A percentile compares a stretch with the other conserved stretches of the same genome.
phyloP scores from a whole-genome alignment of 805 yeast genomes.

The Candida dendrica region DNA sequence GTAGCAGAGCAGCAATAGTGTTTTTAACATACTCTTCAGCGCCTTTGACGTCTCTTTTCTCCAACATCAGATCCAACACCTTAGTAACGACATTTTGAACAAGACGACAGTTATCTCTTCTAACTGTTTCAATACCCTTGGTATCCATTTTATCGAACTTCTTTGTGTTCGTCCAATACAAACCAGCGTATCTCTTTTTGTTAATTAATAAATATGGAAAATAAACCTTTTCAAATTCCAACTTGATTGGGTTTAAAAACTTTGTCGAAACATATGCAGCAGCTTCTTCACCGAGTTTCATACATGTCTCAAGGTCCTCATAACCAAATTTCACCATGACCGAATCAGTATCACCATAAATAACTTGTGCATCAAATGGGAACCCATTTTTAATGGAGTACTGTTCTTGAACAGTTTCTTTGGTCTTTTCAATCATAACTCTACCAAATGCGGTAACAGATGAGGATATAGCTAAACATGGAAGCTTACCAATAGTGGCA shows the following conservation, averaged over 20 bases:
- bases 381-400: conserved; percentile 80
- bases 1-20: conserved; percentile 83
- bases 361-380: conserved; percentile 79
- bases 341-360: conserved; percentile 98
- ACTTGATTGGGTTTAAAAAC: conserved; percentile 80
- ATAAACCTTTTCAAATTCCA: conserved; percentile 95
- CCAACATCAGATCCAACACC: conserved; percentile 76
- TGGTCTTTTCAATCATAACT: conserved; percentile 91
- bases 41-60: conserved; percentile 77
- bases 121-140: conserved; percentile 95
- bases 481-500: conserved; percentile 95
- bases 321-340: conserved; percentile 98
- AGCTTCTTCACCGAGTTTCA: conserved; percentile 91
- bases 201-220: conserved; percentile 90
- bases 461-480: conserved; percentile 93
- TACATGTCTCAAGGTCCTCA: conserved; percentile 69
- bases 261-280: conserved; percentile 77
- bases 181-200: conserved; percentile 95
- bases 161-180: conserved; percentile 91
- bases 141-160: conserved; percentile 96
- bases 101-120: conserved; percentile 93
- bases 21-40: conserved; percentile 83
- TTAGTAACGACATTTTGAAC: conserved; percentile 94
- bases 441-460: conserved; percentile 95
- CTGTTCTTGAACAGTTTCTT: conserved; percentile 71